Evolutionary conservation across 2,329 filamentous ascomycete species (phyloP).

Genomic region (Colletotrichum sp.): DNA sequence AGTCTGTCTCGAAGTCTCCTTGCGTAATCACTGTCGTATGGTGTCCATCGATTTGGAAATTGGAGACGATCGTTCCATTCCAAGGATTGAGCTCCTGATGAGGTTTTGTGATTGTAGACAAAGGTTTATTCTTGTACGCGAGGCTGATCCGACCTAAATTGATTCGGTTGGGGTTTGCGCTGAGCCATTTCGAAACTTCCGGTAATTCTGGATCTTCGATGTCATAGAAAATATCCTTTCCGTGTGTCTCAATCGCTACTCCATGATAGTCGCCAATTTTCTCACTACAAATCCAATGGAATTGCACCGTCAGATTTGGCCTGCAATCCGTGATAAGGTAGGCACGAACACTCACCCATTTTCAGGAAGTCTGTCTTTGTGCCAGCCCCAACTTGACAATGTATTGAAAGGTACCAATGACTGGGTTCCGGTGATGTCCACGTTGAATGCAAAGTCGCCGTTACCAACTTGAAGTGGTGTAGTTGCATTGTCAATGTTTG

Average conservation of each 20-base stretch:
- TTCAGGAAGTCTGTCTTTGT: conserved; percentile 50
- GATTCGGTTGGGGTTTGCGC: conserved; percentile 48
- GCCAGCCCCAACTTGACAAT: conserved; percentile 54
- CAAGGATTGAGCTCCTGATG: conserved; percentile 40
- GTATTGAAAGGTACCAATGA: conserved; percentile 50
- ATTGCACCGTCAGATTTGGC: neutral
- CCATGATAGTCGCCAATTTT: conserved; percentile 21
- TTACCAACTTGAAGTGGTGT: conserved; percentile 50
- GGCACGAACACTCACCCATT: conserved; percentile 23
- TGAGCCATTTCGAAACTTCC: conserved; percentile 50
- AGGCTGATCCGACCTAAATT: conserved; percentile 47
- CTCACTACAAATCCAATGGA: neutral
- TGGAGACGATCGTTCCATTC: conserved; percentile 41
- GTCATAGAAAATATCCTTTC: conserved; percentile 40
- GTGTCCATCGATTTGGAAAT: conserved; percentile 34
- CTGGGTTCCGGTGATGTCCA: conserved; percentile 48
- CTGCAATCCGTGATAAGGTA: neutral
- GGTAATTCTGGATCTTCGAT: conserved; percentile 37
- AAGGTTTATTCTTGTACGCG: conserved; percentile 32
- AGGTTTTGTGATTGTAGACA: conserved; percentile 34
- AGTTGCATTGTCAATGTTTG: neutral
- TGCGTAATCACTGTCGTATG: conserved; percentile 38
- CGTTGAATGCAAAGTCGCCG: conserved; percentile 52
- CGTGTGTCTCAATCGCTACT: conserved; percentile 33
- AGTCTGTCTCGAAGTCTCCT: conserved; percentile 42